A percentile compares a stretch with the other conserved stretches of the same genome.
Evolutionary conservation across 345 rosid genomes (phyloP).

Genomic region (Citrus glauca): DNA sequence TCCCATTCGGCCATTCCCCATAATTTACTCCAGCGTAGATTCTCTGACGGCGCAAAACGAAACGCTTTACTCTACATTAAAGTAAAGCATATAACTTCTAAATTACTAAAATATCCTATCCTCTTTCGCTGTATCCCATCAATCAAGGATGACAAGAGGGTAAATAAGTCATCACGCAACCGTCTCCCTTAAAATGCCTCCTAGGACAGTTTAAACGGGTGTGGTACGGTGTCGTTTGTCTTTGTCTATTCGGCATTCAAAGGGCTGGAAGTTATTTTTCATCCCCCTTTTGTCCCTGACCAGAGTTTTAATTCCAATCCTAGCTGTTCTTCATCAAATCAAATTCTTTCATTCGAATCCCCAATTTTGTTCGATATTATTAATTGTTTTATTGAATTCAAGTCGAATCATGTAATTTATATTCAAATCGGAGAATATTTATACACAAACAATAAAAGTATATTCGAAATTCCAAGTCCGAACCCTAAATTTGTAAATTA

Average conservation of each 20-base stretch:
- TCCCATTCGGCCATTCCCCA: not conserved
- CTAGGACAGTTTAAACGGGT: no score
- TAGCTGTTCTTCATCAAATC: not conserved
- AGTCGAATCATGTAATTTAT: not conserved
- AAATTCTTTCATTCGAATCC: not conserved
- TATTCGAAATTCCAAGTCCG: not conserved
- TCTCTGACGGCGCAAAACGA: conserved; percentile 4
- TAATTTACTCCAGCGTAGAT: conserved; percentile 6
- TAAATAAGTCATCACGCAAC: not conserved
- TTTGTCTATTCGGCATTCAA: not conserved
- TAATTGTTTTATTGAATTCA: not conserved
- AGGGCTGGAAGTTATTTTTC: not conserved
- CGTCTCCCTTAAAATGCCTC: not conserved
- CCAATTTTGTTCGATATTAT: not conserved
- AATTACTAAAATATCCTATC: not conserved
- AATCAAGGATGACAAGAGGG: not conserved
- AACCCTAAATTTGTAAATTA: conserved; percentile 18
- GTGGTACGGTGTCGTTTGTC: conserved; percentile 8
- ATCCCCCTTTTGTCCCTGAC: conserved; percentile 11
- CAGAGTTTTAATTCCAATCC: not conserved
- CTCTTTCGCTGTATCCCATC: no score
- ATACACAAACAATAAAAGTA: not conserved
- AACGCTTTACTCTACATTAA: conserved; percentile 7
- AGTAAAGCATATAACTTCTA: not conserved
- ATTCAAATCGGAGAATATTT: not conserved